Conservation (phyloP, 306 rosid genomes). For the Medicago arabica region DNA sequence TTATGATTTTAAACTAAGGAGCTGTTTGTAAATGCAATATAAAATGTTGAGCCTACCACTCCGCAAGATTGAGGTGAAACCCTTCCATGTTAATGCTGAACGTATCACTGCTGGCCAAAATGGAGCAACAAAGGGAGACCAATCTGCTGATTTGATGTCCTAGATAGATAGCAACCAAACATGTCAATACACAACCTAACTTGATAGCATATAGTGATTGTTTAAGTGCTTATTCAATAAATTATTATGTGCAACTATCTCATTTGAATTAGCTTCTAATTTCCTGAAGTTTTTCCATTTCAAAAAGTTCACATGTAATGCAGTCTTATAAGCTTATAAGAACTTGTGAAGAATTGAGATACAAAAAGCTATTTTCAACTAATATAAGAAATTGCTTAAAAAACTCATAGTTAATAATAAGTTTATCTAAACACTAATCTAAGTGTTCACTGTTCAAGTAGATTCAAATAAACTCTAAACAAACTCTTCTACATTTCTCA, state of each 20-base stretch:
- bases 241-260: background rate
- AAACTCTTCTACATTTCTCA: background rate
- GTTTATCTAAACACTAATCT: background rate
- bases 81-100: conserved; percentile 83
- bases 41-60: conserved; percentile 54
- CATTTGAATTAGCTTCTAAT: background rate
- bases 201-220: background rate
- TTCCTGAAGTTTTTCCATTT: background rate
- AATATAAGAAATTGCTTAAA: no score
- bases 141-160: conserved; percentile 84
- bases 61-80: conserved; percentile 70
- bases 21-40: background rate
- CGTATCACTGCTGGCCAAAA: conserved; percentile 98
- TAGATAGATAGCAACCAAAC: conserved; percentile 34
- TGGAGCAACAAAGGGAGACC: conserved; percentile 85
- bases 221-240: conserved; percentile 8
- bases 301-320: background rate
- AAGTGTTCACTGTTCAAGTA: background rate
- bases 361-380: background rate
- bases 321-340: background rate
- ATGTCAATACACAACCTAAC: background rate
- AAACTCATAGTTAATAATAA: background rate
- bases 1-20: background rate
- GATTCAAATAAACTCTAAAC: background rate
- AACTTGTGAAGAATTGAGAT: background rate